These are phyloP conservation scores for Bombardia bombarda DNA, from an alignment of 495 filamentous ascomycete species.

Conservation along the genomic window DNA sequence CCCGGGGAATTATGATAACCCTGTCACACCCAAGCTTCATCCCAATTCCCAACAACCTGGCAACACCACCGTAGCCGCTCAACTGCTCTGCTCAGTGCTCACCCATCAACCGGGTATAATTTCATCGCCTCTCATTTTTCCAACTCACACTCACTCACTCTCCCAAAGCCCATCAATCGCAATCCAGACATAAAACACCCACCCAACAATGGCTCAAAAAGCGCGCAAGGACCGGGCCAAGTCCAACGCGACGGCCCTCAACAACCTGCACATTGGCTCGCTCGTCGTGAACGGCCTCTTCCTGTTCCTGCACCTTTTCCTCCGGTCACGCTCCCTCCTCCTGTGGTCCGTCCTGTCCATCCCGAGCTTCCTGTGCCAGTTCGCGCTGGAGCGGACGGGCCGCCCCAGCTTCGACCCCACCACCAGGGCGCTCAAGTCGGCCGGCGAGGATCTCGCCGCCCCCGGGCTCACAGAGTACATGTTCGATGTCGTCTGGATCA, in stretches of 20 bases:
- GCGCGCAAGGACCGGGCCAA: constrained; percentile 85
- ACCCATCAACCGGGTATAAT: too few species aligned
- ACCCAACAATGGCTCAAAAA: constrained; percentile 62
- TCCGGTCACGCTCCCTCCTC: constrained; percentile 57
- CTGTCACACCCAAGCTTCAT: too few species aligned
- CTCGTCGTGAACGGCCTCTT: constrained; percentile 63
- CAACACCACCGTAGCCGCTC: too few species aligned
- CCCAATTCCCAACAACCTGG: too few species aligned
- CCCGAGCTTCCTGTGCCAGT: constrained; percentile 71
- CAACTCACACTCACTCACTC: too few species aligned
- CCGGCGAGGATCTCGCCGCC: constrained; percentile 84
- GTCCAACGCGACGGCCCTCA: constrained; percentile 65
- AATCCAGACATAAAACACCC: too few species aligned
- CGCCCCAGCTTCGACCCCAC: constrained; percentile 60
- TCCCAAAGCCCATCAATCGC: not conserved
- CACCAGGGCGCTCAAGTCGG: constrained; percentile 59
- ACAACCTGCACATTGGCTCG: constrained; percentile 70
- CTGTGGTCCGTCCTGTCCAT: constrained; percentile 64
- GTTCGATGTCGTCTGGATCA: constrained; percentile 95
- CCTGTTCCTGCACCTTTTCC: constrained; percentile 60
- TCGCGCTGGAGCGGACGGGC: constrained; percentile 72
- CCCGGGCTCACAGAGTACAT: constrained; percentile 92
- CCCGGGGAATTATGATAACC: too few species aligned
- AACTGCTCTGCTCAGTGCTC: too few species aligned
- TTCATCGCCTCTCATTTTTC: too few species aligned